Base-by-base conservation (phyloP, 345 rosid genomes). In the Excoecaria agallocha region DNA sequence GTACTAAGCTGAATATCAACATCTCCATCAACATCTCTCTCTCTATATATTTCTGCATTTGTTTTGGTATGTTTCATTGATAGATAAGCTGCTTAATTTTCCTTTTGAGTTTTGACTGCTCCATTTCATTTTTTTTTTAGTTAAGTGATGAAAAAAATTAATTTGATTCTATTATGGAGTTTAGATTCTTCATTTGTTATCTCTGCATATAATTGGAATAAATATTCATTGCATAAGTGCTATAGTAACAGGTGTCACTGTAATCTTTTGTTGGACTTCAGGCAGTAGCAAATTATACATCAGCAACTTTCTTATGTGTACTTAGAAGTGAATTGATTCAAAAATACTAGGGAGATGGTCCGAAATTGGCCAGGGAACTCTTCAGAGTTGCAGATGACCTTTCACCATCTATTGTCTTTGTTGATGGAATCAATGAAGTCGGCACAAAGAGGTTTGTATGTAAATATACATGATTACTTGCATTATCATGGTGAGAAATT, bases 241-340 rank as follows among this genome's bases (percentile, higher is more conserved):
- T 24, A 11, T 43, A 43, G 16, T 37, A 2, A 16, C 7, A 37
- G 66, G 48, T 62, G 22, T 62, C 66, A 62, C 12, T 4, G 1
- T 49, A 6, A 16, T 22, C 5, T 62, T 22, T 35, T 58, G 39
- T 75, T 17, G 69, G 22, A 61, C 71, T 70, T 46, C 71, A 77
- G 80, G 98, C 98, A 75, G 98, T 92, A 56, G 98, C 98, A 51
- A 94, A 94, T 56, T 86, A 94, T 80, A 94, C 98, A 1, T 96
- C 91, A 85, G 98, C 98, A 70, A 89, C 97, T 83, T 94, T 94
- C 80, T 89, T 94, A 66, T 88, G 98, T 61, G 97, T 94, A 66
- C 89, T 92, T 66, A 98, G 98, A 25, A 94, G 98, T 81, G 98
- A 94, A 85, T 92, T 94, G 70, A 96, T 94, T 78, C 98, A 94